Evolutionary conservation across 78 protist species (phyloP), one percentile per base, ranked within the genome.

Genomic region (Dictyostelium citrinum): DNA sequence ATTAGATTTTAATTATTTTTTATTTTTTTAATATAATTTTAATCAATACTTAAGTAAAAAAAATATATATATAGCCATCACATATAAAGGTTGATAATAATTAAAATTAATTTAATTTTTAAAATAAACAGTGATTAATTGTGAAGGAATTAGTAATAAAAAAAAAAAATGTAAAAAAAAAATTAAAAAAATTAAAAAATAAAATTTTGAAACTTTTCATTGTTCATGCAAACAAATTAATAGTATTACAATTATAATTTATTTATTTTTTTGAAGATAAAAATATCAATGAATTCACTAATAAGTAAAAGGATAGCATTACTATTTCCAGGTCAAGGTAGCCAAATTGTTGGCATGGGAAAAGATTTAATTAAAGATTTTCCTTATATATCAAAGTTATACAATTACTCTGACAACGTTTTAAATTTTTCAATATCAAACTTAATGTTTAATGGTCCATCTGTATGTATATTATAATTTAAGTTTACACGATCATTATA

Each of bases 291-390:
- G 22, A 12, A 20, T 77, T 55, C 64, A 3, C 20, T 55, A 55
- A 55, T 55, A 55, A 27, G 27, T 27, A 80, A 55, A 35, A 80
- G 72, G 37, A 22, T 84, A 20, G 79, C 83, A 75, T 35, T 84
- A 58, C 17, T 84, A n/a, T 84, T 84, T 6, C 91, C 91, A 35
- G 91, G 91, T 8, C 91, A 84, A 58, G 91, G 91, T 5, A 75
- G 83, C 27, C 91, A 84, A 58, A 22, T 84, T 0, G 83, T 84
- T 72, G 91, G 91, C 16, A 84, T 84, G 91, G 83, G 82, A 29
- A 84, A 75, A 41, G 91, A 84, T 72, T 27, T 84, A 2, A 5
- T 84, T 49, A 20, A 33, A 24, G 74, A 46, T 16, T 84, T 49
- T 41, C 82, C 91, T 11, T 71, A 84, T 29, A 67, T 83, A 5